Evolutionary conservation across 2,329 filamentous ascomycete genomes (phyloP), one percentile per base, ranked within the genome.

Genomic region (Neopestalotiopsis sp.): DNA sequence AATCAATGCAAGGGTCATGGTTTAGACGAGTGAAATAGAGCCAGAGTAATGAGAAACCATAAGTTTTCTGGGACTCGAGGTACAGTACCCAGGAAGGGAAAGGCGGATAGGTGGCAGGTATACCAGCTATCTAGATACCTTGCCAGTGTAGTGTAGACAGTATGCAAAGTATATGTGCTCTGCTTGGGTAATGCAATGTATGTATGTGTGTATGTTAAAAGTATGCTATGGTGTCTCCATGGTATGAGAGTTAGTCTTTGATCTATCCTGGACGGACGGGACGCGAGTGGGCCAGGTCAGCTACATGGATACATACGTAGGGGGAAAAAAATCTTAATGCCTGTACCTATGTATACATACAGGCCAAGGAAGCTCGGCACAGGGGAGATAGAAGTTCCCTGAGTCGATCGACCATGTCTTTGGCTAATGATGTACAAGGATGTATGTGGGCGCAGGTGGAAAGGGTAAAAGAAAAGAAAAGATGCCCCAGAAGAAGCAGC

Each of bases 401-500:
- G 61, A 40, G 61, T 64, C 61, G 61, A 64, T 64, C 61, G 61
- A 28, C 38, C 34, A 40, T 20, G n/a, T 42, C 32, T 52, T 56
- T 66, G 64, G 32, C 28, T 52, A 49, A 38, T 17, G 40, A 63
- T 49, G 67, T 52, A 58, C 30, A 67, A 60, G 66, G 49, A 42
- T 45, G 59, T 69, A 70, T 32, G 66, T 45, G 60, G 66, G 62
- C 67, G 65, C 62, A 42, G 30, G 30, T 32, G 64, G 24, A 67
- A 14, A 45, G 42, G 34, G 38, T 61, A 42, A n/a, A 67, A 59
- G 40, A 32, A 61, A 52, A 42, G 65, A 38, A 20, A 60, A 20
- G 69, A 38, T 10, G 34, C 34, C 34, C 45, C 45, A 65, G 75
- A 75, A 75, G 66, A 71, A 74, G 74, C 70, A 77, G 34, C 34